phyloP scores from a whole-genome alignment of 768 basidiomycete genomes.

The Lentinula guzmanii region DNA sequence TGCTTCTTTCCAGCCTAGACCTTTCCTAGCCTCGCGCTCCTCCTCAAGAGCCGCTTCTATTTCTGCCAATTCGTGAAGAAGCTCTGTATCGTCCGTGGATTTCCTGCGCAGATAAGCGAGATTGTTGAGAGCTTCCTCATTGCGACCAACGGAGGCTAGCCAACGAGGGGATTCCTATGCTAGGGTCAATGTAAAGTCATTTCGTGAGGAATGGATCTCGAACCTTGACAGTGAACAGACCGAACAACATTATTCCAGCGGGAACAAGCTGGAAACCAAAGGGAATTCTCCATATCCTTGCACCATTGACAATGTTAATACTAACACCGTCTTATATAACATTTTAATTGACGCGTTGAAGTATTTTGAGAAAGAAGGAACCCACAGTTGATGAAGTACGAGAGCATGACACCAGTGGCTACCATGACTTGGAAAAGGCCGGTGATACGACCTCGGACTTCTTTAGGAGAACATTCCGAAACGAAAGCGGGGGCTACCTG shows the following conservation, averaged over 20 bases:
- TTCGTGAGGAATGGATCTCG: not conserved
- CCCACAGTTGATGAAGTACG: conserved; percentile 76
- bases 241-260: conserved; percentile 43
- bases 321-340: conserved; percentile 41
- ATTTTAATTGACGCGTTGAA: conserved; percentile 27
- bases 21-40: conserved; percentile 41
- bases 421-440: conserved; percentile 86
- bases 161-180: conserved; percentile 47
- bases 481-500: conserved; percentile 84
- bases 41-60: conserved; percentile 57
- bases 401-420: conserved; percentile 32
- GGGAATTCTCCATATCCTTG: conserved; percentile 44
- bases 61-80: conserved; percentile 44
- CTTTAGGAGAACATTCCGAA: conserved; percentile 82
- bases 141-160: conserved; percentile 39
- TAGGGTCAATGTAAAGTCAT: not conserved
- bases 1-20: conserved; percentile 44
- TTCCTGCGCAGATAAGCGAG: conserved; percentile 40
- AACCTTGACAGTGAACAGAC: conserved; percentile 41
- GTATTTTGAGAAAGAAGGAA: conserved; percentile 19
- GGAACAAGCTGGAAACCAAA: conserved; percentile 58
- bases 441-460: conserved; percentile 80
- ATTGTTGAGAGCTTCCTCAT: conserved; percentile 31
- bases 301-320: conserved; percentile 31
- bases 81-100: conserved; percentile 19